Percentiles rank a stretch among this genome's conserved stretches.
These are phyloP conservation scores for Hanseniaspora taiwanica DNA, from an alignment of 805 yeast genomes.

Conservation along the genomic window DNA sequence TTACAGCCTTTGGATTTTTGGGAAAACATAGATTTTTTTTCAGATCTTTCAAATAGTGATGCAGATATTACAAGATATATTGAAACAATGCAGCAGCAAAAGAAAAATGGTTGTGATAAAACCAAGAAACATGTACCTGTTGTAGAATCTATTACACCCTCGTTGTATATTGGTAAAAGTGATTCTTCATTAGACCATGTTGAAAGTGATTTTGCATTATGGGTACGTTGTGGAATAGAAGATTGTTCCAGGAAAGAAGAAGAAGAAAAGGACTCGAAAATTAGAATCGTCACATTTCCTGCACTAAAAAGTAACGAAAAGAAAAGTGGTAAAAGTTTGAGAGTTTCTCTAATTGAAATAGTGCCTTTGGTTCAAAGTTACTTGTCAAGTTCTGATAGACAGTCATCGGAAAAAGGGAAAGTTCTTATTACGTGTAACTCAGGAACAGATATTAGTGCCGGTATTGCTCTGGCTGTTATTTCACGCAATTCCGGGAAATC, in stretches of 20 bases:
- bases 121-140: too few relatives aligned
- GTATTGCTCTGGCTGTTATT: conserved; percentile 36
- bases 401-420: conserved; percentile 8
- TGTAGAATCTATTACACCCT: too few relatives aligned
- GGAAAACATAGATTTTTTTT: background rate
- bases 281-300: background rate
- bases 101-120: too few relatives aligned
- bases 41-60: background rate
- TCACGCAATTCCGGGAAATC: conserved; percentile 5
- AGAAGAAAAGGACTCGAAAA: background rate
- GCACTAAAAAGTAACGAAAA: conserved; percentile 30
- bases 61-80: background rate
- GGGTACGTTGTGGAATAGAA: background rate
- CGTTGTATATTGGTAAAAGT: background rate
- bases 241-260: background rate
- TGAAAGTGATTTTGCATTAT: background rate
- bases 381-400: background rate
- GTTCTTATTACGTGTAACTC: conserved; percentile 44
- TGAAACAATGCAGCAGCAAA: too few relatives aligned
- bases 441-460: conserved; percentile 56
- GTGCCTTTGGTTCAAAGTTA: conserved; percentile 15
- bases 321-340: conserved; percentile 51
- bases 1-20: conserved; percentile 30
- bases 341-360: conserved; percentile 35
- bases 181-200: too few relatives aligned